Evolutionary conservation across 805 yeast species (phyloP), one percentile per base, ranked within the genome.

Genomic region (Wickerhamomyces tratensis): DNA sequence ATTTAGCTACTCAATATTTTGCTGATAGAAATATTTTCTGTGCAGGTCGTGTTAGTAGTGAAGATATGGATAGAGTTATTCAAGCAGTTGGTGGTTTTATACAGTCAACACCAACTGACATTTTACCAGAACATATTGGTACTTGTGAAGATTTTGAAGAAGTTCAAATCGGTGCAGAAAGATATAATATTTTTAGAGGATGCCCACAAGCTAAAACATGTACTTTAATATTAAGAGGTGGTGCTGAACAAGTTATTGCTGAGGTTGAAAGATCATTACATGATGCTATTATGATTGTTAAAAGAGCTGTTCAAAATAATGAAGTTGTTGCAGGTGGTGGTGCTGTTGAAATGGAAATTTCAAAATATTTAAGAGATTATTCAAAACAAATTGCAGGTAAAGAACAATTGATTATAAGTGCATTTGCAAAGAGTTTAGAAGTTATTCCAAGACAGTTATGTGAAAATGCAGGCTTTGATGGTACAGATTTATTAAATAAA

Each of bases 391-490:
- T 93, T 53, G 87, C 96, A 25, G 98, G 98, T 36, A 91, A 93
- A 64, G 96, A 91, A 65, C 99, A 93, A 68, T 69, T 93, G 48
- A 81, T 93, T 45, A 83, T 93, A 44, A 81, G 82, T 45, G 96
- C 96, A 7, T 93, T 79, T 65, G 98, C 98, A 25, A 83, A 84
- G 52, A 95, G 98, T 1, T 71, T 93, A 44, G 99, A 93, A 67
- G 81, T 93, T 27, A 88, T 93, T 54, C 99, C 99, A 51, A 82
- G 98, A 62, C 98, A 93, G 61, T 72, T 93, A 49, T 91, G 98
- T 69, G 98, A 93, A 60, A 93, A 93, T 62, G 98, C 96, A n/a
- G 99, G 99, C 6, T 81, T 93, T 51, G 99, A 93, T 61, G 94
- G 95, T 20, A 86, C 95, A n/a, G 98, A 93, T 61, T 68, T 93